Conservation (phyloP, 2,329 filamentous ascomycete genomes). For the Epichloe uncinata region DNA sequence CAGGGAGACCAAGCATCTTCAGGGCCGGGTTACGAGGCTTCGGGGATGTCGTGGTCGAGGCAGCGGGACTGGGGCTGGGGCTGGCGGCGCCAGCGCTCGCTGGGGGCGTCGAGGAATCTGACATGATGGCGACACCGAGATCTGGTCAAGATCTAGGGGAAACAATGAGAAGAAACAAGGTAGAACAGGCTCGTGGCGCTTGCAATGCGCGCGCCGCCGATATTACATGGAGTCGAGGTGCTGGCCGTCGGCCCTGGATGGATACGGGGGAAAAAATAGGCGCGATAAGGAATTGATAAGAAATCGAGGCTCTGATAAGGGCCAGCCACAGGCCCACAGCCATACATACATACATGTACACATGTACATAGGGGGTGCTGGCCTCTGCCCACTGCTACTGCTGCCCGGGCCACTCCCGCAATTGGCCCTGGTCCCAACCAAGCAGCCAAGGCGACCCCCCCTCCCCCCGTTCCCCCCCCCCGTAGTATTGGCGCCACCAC, state of each 20-base stretch:
- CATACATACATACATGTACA: too few relatives aligned
- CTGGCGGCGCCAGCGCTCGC: conserved; percentile 4
- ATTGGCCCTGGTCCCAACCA: not conserved
- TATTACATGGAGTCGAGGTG: not conserved
- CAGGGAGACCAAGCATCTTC: conserved; percentile 73
- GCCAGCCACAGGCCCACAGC: not conserved
- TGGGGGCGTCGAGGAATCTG: not conserved
- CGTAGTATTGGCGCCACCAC: not conserved
- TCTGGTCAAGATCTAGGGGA: not conserved
- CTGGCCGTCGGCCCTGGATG: not conserved
- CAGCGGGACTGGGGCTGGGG: not conserved
- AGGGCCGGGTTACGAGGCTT: conserved; percentile 54
- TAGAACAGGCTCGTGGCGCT: not conserved
- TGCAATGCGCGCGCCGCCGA: not conserved
- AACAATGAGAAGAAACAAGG: not conserved
- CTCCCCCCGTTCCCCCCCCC: not conserved
- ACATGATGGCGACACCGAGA: not conserved
- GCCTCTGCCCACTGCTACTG: too few relatives aligned
- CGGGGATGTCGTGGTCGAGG: conserved; percentile 17
- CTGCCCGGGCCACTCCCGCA: too few relatives aligned
- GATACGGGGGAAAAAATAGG: conserved; percentile 9
- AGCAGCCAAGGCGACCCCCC: not conserved
- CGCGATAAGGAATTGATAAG: conserved; percentile 11
- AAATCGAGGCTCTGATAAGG: not conserved
- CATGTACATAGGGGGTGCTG: too few relatives aligned